Conservation (phyloP, 352 stramenopile genomes). For the Phytophthora hybrid region DNA sequence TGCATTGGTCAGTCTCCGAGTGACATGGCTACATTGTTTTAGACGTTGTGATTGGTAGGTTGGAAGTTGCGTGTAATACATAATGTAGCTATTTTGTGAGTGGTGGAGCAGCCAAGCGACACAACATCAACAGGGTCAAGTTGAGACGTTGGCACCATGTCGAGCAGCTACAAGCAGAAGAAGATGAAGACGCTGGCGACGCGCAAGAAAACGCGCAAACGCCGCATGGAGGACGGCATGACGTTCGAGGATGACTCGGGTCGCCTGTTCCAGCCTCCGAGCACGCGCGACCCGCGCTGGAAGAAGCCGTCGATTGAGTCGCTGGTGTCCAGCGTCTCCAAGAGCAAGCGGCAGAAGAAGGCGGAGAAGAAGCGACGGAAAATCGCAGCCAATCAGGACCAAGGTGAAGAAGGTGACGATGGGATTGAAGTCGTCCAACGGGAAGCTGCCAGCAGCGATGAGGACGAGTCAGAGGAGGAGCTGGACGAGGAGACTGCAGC, state of each 20-base stretch:
- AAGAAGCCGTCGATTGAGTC: slow-evolving; percentile 65
- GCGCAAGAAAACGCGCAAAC: slow-evolving; percentile 84
- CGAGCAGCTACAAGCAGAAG: slow-evolving; percentile 88
- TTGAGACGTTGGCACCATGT: slow-evolving; percentile 48
- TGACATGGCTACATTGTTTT: slow-evolving; percentile 3
- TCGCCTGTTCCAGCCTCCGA: slow-evolving; percentile 77
- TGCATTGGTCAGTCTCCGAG: neutral
- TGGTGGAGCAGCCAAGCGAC: slow-evolving; percentile 26
- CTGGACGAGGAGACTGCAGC: slow-evolving; percentile 26
- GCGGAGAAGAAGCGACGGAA: slow-evolving; percentile 50
- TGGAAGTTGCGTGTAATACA: neutral
- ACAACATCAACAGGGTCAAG: slow-evolving; percentile 15
- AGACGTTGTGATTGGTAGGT: slow-evolving; percentile 6
- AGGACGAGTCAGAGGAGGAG: slow-evolving; percentile 33
- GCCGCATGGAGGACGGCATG: slow-evolving; percentile 65
- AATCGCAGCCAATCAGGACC: slow-evolving; percentile 29
- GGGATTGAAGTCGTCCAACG: slow-evolving; percentile 39
- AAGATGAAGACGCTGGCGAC: slow-evolving; percentile 83
- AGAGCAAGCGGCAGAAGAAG: slow-evolving; percentile 45
- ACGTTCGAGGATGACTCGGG: slow-evolving; percentile 72
- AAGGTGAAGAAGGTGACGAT: slow-evolving; percentile 34
- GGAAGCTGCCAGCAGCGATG: slow-evolving; percentile 19
- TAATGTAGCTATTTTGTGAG: slow-evolving; percentile 26
- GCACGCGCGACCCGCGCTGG: slow-evolving; percentile 73
- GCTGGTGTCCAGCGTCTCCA: slow-evolving; percentile 47